phyloP scores from a whole-genome alignment of 139 green algal genomes.

The Micractinium conductrix region DNA sequence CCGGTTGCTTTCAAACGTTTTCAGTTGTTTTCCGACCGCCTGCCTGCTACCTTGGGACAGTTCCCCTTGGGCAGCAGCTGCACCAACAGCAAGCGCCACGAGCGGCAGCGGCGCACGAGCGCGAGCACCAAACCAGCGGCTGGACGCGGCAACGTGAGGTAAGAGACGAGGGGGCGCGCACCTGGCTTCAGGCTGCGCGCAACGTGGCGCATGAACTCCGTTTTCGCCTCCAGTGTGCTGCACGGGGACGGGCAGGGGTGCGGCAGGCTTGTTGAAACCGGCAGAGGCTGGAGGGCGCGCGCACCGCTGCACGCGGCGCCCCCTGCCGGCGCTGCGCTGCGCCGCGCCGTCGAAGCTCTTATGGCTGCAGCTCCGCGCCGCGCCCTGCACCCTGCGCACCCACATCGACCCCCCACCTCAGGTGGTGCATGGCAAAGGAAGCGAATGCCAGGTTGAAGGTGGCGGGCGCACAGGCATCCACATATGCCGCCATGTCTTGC shows the following conservation, averaged over 20 bases:
- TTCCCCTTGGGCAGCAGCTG: no score
- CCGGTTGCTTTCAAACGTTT: no score
- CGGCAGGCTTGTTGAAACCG: background rate
- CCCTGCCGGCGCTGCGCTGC: no score
- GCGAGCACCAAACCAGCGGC: no score
- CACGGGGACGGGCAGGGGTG: background rate
- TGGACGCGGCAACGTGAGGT: no score
- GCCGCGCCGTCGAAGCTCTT: no score
- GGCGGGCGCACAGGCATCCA: background rate
- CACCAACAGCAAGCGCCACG: background rate
- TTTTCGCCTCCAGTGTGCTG: slow-evolving; percentile 7
- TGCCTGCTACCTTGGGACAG: no score
- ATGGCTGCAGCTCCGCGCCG: background rate
- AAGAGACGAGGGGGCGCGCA: background rate
- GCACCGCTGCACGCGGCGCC: background rate
- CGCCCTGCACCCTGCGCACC: background rate
- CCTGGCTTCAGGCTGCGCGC: slow-evolving; percentile 23
- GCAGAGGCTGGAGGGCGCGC: background rate
- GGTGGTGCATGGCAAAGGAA: slow-evolving; percentile 30
- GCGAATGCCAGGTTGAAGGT: background rate
- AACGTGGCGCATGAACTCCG: background rate
- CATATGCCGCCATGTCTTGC: slow-evolving; percentile 14
- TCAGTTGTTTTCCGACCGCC: no score
- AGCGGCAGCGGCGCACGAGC: no score
- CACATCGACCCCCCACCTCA: background rate